phyloP scores from a whole-genome alignment of 2,329 filamentous ascomycete species.

The Talaromyces albobiverticillius region DNA sequence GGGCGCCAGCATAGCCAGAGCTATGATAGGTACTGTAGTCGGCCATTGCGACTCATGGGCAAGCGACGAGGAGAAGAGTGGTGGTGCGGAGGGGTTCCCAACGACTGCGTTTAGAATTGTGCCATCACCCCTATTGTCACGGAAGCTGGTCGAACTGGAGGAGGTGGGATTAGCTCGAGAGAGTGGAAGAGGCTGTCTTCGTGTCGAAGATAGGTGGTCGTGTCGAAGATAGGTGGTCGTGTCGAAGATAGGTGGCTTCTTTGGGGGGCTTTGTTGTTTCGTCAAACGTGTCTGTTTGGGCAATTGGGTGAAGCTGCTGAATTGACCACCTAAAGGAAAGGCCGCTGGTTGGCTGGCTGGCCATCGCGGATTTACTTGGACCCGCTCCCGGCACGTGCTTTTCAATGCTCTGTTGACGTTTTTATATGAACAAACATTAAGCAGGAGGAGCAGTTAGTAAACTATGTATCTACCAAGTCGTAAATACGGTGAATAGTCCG shows the following conservation, averaged over 20 bases:
- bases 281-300: background rate
- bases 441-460: no score
- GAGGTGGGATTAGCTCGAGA: background rate
- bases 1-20: conserved; percentile 31
- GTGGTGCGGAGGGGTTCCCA: conserved; percentile 9
- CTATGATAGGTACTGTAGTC: conserved; percentile 41
- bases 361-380: conserved; percentile 26
- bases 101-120: conserved; percentile 10
- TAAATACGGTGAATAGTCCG: background rate
- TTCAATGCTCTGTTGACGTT: no score
- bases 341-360: conserved; percentile 17
- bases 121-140: conserved; percentile 13
- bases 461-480: no score
- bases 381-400: conserved; percentile 21
- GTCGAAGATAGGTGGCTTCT: no score
- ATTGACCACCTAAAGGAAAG: conserved; percentile 34
- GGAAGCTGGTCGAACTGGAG: background rate
- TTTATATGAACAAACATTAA: no score
- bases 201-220: background rate
- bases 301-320: conserved; percentile 13
- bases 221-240: no score
- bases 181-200: background rate
- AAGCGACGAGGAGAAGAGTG: conserved; percentile 13
- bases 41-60: conserved; percentile 39
- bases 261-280: no score